Evolutionary conservation across 352 stramenopile species (phyloP).

Genomic region (Globisporangium yorkense): DNA sequence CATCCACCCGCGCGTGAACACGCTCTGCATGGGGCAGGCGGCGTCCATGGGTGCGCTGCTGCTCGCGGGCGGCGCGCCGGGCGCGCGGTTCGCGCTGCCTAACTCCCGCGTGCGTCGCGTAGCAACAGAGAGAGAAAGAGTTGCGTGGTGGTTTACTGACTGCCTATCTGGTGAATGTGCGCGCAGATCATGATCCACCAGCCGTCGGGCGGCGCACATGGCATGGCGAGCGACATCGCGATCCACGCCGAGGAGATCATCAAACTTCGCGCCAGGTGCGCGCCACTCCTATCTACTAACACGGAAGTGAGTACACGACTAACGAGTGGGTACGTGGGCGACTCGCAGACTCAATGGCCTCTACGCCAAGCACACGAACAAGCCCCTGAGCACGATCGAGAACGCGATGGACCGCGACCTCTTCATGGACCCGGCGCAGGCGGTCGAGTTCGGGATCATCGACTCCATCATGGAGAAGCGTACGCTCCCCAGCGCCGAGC

Average conservation of each 20-base stretch:
- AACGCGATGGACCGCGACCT: constrained; percentile 84
- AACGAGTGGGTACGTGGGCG: too few relatives aligned
- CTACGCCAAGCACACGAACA: constrained; percentile 66
- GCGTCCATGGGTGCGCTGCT: constrained; percentile 96
- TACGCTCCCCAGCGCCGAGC: constrained; percentile 12
- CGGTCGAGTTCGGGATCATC: constrained; percentile 79
- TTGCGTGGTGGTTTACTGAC: not conserved
- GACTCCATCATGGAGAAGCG: constrained; percentile 77
- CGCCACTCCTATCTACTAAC: not conserved
- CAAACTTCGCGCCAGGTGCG: constrained; percentile 72
- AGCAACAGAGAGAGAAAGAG: too few relatives aligned
- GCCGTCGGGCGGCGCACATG: constrained; percentile 93
- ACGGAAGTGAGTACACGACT: too few relatives aligned
- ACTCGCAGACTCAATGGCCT: constrained; percentile 62
- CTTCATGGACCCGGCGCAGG: constrained; percentile 77
- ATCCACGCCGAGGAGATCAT: constrained; percentile 99
- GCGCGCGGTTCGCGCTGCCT: constrained; percentile 89
- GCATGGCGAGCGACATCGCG: constrained; percentile 97
- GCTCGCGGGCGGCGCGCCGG: constrained; percentile 88
- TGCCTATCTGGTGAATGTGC: not conserved
- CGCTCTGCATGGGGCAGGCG: constrained; percentile 96
- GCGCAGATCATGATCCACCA: constrained; percentile 97
- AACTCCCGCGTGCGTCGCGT: constrained; percentile 83
- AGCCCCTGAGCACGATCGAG: constrained; percentile 74
- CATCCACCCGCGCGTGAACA: constrained; percentile 96